Evolutionary conservation across 1,284 basidiomycete species (phyloP), one percentile per base, ranked within the genome.

Genomic region (Volvariella surrecta): DNA sequence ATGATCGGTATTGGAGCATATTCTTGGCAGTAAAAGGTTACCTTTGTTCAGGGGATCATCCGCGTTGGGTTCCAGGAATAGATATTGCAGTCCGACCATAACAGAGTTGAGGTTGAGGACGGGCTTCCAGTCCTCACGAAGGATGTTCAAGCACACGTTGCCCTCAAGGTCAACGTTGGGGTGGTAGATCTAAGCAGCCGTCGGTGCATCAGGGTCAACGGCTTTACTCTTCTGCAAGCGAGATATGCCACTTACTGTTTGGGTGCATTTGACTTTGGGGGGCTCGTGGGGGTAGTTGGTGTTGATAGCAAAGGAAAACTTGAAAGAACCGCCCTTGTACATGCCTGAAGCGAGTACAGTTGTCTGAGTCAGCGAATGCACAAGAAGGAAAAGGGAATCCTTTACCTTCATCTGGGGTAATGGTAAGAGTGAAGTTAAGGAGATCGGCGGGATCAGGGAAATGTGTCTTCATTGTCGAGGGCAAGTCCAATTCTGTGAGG

Each of bases 41-140:
- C 95, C 95, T 68, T 99, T 99, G 74, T 99, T 99, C 54, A 99
- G 63, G 18, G 96, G 96, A 66, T 99, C 96, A 57, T 98, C 95
- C 28, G 96, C 88, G 56, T 99, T 99, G 11, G 96, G 95, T 63
- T 99, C 96, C 46, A 99, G 72, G 75, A 99, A 99, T 38, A 99
- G 77, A 61, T 97, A 99, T 61, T 99, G 94, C 47, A 99, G 68
- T 30, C 96, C 96, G 51, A 98, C 91, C 84, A 97, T 93, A 50
- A 99, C 89, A 30, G 92, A 90, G 62, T 93, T 97, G 45, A 98
- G 74, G 64, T 97, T 98, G 42, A 99, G 74, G 3, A 98, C 96
- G 11, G 96, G 96, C 60, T 99, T 99, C 96, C 96, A 99, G 68
- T 99, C 96, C 71, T 99, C 96, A 61, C 96, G 82, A 47, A 99